Evolutionary conservation across 2,329 filamentous ascomycete species (phyloP).

Genomic region (Chaetothyriales sp.): DNA sequence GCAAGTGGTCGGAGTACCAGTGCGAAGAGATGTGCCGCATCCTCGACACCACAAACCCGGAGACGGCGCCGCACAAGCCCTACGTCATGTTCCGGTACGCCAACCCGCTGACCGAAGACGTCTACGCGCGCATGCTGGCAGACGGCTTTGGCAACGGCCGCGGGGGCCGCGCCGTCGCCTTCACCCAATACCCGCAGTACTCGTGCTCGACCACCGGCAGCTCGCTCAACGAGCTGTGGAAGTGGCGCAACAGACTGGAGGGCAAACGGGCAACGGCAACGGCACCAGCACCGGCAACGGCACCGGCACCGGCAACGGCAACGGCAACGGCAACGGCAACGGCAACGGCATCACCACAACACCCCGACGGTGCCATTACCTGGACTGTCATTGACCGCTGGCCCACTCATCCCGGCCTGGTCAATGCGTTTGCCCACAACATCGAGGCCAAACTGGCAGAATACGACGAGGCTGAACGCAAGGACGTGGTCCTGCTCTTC

Average conservation of each 20-base stretch:
- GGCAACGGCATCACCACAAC: constrained; percentile 32
- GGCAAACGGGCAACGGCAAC: constrained; percentile 48
- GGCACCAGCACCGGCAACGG: constrained; percentile 34
- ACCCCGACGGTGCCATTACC: constrained; percentile 58
- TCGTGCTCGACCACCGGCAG: constrained; percentile 95
- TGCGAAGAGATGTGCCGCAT: constrained; percentile 94
- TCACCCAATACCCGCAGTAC: constrained; percentile 97
- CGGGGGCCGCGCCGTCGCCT: constrained; percentile 87
- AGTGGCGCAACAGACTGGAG: constrained; percentile 77
- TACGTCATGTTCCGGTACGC: constrained; percentile 97
- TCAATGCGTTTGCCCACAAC: constrained; percentile 84
- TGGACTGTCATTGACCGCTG: constrained; percentile 99
- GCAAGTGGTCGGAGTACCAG: constrained; percentile 96
- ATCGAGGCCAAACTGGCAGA: constrained; percentile 73
- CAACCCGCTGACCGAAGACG: constrained; percentile 81
- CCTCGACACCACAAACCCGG: constrained; percentile 75
- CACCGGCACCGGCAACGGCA: constrained; percentile 36
- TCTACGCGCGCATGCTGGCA: constrained; percentile 67
- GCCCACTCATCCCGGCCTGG: constrained; percentile 79
- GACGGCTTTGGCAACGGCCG: constrained; percentile 85
- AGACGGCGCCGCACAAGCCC: constrained; percentile 90
- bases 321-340: constrained; percentile 35
- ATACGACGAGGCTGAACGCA: constrained; percentile 68
- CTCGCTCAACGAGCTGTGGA: constrained; percentile 94
- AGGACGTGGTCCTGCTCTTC: constrained; percentile 75